Percentiles rank a stretch among this genome's conserved stretches.
Conservation (phyloP, 352 stramenopile species). For the Globisporangium cystogenes region DNA sequence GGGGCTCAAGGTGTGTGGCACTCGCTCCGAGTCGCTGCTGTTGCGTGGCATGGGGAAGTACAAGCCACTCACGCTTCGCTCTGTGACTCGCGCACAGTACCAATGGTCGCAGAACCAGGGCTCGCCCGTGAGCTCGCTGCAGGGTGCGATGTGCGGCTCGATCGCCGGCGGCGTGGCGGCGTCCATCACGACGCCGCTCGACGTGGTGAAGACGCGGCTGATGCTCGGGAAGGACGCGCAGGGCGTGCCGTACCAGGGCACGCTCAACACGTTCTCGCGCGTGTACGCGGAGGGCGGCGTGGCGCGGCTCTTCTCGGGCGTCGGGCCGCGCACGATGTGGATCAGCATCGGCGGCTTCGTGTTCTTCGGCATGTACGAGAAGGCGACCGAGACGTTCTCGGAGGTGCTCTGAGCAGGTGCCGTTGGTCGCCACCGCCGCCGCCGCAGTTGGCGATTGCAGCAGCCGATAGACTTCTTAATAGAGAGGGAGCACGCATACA, state of each 20-base stretch:
- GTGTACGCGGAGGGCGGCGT: constrained; percentile 90
- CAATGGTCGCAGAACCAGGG: constrained; percentile 79
- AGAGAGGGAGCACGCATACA: too few species aligned
- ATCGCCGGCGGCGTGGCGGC: constrained; percentile 94
- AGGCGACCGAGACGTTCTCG: constrained; percentile 69
- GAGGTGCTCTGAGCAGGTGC: constrained; percentile 32
- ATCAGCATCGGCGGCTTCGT: constrained; percentile 99
- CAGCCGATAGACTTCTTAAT: too few species aligned
- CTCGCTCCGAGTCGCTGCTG: too few species aligned
- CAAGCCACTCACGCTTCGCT: too few species aligned
- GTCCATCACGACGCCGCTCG: constrained; percentile 97
- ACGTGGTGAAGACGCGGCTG: constrained; percentile 98
- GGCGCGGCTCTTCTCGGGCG: constrained; percentile 90
- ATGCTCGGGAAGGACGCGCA: constrained; percentile 97
- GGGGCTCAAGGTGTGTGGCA: constrained; percentile 87
- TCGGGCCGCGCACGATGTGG: constrained; percentile 97
- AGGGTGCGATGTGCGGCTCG: constrained; percentile 94
- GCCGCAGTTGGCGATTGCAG: too few species aligned
- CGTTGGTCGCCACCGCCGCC: too few species aligned
- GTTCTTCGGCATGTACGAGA: constrained; percentile 99
- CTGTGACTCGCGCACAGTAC: constrained; percentile 30
- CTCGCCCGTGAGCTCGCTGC: constrained; percentile 77
- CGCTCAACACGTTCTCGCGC: constrained; percentile 86
- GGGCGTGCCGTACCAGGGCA: constrained; percentile 89
- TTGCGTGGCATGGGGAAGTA: too few species aligned